Evolutionary conservation across 2,329 filamentous ascomycete species (phyloP).

Genomic region (Ceratocystis eucalypticola): DNA sequence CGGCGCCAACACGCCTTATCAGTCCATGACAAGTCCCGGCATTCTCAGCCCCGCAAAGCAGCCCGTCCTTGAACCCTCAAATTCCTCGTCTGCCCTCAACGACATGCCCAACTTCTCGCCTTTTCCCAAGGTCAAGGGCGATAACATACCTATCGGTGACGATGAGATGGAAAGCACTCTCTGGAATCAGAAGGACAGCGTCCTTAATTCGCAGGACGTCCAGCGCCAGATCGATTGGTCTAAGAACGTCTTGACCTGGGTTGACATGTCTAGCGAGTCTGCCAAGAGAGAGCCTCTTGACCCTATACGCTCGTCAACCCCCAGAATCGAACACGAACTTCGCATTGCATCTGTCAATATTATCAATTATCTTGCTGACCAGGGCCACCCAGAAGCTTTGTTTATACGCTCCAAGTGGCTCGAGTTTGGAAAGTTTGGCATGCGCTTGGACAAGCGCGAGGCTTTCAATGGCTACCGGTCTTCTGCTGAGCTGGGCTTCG

Average conservation of each 20-base stretch:
- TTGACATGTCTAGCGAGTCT: slow-evolving; percentile 70
- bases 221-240: slow-evolving; percentile 96
- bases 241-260: slow-evolving; percentile 78
- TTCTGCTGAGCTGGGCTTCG: slow-evolving; percentile 75
- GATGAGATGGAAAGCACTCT: slow-evolving; percentile 86
- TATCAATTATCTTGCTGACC: slow-evolving; percentile 74
- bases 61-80: slow-evolving; percentile 11
- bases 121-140: slow-evolving; percentile 74
- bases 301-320: slow-evolving; percentile 56
- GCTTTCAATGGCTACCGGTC: slow-evolving; percentile 76
- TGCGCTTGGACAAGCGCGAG: slow-evolving; percentile 83
- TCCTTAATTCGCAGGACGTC: slow-evolving; percentile 86
- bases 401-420: slow-evolving; percentile 96
- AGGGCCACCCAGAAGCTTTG: slow-evolving; percentile 83
- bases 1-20: slow-evolving; percentile 25
- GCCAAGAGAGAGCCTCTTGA: slow-evolving; percentile 48
- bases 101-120: slow-evolving; percentile 70
- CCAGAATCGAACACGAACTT: slow-evolving; percentile 77
- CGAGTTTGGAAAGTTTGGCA: slow-evolving; percentile 92
- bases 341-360: slow-evolving; percentile 83
- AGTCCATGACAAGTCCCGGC: slow-evolving; percentile 28
- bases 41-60: slow-evolving; percentile 15
- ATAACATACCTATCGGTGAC: slow-evolving; percentile 84
- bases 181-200: slow-evolving; percentile 68
- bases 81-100: slow-evolving; percentile 19